These are phyloP conservation scores for Mallotus japonicus DNA, from an alignment of 441 rosid genomes.

Conservation along the genomic window DNA sequence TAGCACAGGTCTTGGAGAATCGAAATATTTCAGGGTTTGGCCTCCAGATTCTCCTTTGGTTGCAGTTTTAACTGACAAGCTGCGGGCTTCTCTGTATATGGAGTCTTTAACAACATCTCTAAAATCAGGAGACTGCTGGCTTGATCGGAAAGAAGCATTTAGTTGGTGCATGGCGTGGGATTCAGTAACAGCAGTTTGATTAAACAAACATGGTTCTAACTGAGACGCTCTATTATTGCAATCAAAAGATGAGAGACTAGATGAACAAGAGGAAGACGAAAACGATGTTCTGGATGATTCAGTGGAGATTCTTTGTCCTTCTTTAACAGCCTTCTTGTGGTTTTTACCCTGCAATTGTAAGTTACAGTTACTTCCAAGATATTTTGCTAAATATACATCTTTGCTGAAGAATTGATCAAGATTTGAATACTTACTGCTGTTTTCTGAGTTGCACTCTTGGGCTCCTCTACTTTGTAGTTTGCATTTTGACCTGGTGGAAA, in stretches of 20 bases:
- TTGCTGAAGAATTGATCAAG: neutral
- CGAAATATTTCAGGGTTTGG: slow-evolving; percentile 52
- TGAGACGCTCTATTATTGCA: slow-evolving; percentile 49
- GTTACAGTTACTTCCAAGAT: slow-evolving; percentile 15
- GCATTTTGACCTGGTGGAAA: slow-evolving; percentile 52
- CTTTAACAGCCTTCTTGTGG: slow-evolving; percentile 48
- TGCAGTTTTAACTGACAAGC: slow-evolving; percentile 39
- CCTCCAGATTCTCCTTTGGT: slow-evolving; percentile 35
- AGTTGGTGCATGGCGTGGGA: slow-evolving; percentile 28
- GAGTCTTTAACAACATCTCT: slow-evolving; percentile 60
- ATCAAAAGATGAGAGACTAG: slow-evolving; percentile 65
- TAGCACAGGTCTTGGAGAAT: slow-evolving; percentile 66
- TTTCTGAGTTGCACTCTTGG: slow-evolving; percentile 35
- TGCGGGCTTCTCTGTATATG: slow-evolving; percentile 58
- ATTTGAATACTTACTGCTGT: slow-evolving; percentile 45
- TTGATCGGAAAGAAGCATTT: slow-evolving; percentile 35
- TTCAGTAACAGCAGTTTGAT: slow-evolving; percentile 32
- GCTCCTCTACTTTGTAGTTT: slow-evolving; percentile 32
- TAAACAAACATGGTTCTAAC: slow-evolving; percentile 38
- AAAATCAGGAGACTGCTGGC: slow-evolving; percentile 48
- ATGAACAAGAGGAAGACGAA: slow-evolving; percentile 80
- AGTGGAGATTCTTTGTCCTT: slow-evolving; percentile 55
- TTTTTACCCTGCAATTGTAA: slow-evolving; percentile 58
- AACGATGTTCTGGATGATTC: slow-evolving; percentile 71
- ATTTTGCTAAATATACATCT: slow-evolving; percentile 5